Conservation (phyloP, 257 asterid genomes). For the Solanum tacnaense region DNA sequence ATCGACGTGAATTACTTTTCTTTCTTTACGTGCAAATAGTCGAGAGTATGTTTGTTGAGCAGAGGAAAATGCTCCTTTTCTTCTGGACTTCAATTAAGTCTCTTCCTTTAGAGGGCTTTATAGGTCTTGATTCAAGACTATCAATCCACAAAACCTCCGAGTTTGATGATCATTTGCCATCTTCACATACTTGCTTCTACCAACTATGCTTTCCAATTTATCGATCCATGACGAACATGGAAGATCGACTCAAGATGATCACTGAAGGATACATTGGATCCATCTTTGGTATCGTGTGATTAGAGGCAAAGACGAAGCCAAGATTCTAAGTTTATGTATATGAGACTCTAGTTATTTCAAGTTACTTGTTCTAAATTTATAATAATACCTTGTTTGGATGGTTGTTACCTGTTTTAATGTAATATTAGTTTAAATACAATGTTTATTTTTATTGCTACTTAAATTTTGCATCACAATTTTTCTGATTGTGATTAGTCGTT, state of each 20-base stretch:
- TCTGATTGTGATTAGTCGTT: too few relatives aligned
- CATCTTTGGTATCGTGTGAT: slow-evolving; percentile 54
- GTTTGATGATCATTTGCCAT: slow-evolving; percentile 53
- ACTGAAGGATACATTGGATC: slow-evolving; percentile 78
- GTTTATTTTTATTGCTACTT: too few relatives aligned
- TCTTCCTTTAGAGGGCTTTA: slow-evolving; percentile 40
- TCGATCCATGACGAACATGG: slow-evolving; percentile 28
- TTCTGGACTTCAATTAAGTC: slow-evolving; percentile 88
- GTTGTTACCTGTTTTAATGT: too few relatives aligned
- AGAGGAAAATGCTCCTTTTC: slow-evolving; percentile 66
- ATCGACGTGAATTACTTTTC: too few relatives aligned
- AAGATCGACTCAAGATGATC: slow-evolving; percentile 46
- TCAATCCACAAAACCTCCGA: slow-evolving; percentile 42
- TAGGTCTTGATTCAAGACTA: slow-evolving; percentile 62
- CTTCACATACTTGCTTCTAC: slow-evolving; percentile 87
- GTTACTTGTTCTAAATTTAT: too few relatives aligned
- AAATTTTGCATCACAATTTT: too few relatives aligned
- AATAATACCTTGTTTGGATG: too few relatives aligned
- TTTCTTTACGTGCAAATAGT: too few relatives aligned
- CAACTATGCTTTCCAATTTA: slow-evolving; percentile 68
- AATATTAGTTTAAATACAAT: too few relatives aligned
- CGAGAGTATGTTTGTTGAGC: slow-evolving; percentile 25
- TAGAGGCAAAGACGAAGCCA: not conserved
- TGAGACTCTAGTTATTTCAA: too few relatives aligned
- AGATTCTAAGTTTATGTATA: not conserved